phyloP scores from a whole-genome alignment of 495 filamentous ascomycete species.

The Saxispiralis lemnorum region DNA sequence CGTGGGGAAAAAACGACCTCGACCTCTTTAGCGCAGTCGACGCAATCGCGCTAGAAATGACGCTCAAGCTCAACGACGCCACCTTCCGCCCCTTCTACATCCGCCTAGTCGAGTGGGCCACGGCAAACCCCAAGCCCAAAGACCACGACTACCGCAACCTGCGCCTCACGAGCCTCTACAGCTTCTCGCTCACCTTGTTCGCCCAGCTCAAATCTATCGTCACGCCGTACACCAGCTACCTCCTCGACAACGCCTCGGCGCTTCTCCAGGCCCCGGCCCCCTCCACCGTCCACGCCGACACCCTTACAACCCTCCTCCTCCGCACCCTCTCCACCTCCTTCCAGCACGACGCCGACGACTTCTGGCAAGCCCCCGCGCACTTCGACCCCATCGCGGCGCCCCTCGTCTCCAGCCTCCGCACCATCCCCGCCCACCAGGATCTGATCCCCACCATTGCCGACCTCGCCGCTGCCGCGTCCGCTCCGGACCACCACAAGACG shows the following conservation, averaged over 20 bases:
- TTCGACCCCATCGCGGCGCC: constrained; percentile 51
- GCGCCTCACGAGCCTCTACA: constrained; percentile 54
- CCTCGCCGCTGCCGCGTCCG: constrained; percentile 60
- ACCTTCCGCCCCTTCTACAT: constrained; percentile 86
- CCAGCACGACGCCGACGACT: constrained; percentile 65
- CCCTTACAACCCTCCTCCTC: constrained; percentile 32
- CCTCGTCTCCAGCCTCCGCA: constrained; percentile 46
- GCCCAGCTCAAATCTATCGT: constrained; percentile 79
- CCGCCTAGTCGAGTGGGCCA: constrained; percentile 64
- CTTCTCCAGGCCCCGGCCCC: constrained; percentile 29
- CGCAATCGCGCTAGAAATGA: constrained; percentile 62
- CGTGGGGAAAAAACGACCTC: constrained; percentile 22
- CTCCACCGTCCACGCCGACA: not conserved
- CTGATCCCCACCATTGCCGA: constrained; percentile 47
- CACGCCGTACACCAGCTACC: constrained; percentile 70
- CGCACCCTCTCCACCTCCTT: constrained; percentile 55
- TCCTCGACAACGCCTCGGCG: constrained; percentile 53
- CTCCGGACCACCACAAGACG: constrained; percentile 73
- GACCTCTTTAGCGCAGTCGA: constrained; percentile 50
- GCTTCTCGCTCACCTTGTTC: constrained; percentile 63
- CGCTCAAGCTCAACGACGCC: constrained; percentile 91
- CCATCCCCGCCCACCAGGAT: constrained; percentile 19
- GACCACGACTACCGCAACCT: constrained; percentile 36
- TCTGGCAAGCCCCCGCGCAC: constrained; percentile 81
- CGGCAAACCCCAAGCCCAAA: constrained; percentile 35